Conservation (phyloP, 805 yeast species). For the Metschnikowia aberdeeniae region DNA sequence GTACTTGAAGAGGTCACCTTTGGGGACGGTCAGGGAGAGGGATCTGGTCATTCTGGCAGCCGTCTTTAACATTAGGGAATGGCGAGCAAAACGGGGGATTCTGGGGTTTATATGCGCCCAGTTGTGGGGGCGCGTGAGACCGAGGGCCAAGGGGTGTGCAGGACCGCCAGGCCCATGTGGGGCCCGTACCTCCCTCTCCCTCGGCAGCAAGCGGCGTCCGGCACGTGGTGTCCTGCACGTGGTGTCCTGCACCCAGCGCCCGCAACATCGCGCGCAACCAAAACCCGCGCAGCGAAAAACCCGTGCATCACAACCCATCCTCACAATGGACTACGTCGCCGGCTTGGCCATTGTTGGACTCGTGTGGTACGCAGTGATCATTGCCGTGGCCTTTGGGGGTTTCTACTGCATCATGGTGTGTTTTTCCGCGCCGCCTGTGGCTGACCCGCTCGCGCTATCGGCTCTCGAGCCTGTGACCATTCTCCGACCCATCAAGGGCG, state of each 20-base stretch:
- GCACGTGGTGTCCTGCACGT: too few relatives aligned
- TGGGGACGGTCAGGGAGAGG: slow-evolving; percentile 27
- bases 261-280: too few relatives aligned
- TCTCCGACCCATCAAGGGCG: slow-evolving; percentile 76
- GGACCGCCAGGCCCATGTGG: neutral
- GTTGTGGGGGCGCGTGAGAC: slow-evolving; percentile 3
- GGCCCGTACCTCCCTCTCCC: too few relatives aligned
- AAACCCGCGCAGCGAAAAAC: neutral
- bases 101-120: slow-evolving; percentile 2
- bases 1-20: slow-evolving; percentile 67
- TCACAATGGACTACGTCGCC: slow-evolving; percentile 2
- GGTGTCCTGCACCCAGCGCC: too few relatives aligned
- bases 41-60: slow-evolving; percentile 17
- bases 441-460: slow-evolving; percentile 4
- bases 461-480: slow-evolving; percentile 56
- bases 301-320: neutral
- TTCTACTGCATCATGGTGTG: slow-evolving; percentile 34
- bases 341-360: slow-evolving; percentile 20
- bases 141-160: slow-evolving; percentile 2
- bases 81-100: neutral
- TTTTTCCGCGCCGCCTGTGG: slow-evolving; percentile 24
- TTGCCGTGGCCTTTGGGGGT: slow-evolving; percentile 37
- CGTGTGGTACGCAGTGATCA: slow-evolving; percentile 38
- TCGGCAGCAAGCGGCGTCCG: too few relatives aligned
- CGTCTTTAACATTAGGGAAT: slow-evolving; percentile 13